Base-by-base conservation (phyloP, 2,329 filamentous ascomycete genomes). In the Amphichorda felina region DNA sequence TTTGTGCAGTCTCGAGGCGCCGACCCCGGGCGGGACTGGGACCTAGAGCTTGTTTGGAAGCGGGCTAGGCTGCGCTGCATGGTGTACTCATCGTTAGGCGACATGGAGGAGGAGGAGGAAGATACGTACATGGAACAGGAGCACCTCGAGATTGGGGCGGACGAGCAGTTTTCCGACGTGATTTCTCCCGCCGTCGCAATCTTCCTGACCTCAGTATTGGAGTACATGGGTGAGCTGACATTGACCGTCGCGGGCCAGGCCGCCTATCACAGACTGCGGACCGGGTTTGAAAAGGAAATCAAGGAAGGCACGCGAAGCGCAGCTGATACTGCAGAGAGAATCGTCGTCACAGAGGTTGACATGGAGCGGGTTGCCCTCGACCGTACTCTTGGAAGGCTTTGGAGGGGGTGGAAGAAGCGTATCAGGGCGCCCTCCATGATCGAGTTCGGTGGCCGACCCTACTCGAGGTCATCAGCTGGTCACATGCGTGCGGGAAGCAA, bases 41-140 rank as follows among this genome's bases (percentile, higher is more conserved):
- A 96, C 53, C 64, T 94, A n/a, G 84, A 95, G 52, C 69, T 88
- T 38, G 80, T 88, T 14, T 98, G 91, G 88, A 95, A 93, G 63
- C 75, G 91, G 45, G 91, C 88, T 0, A 77, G 91, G 37, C 63
- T 98, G 48, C 77, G 91, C 41, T 94, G 91, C 56, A 98, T 98
- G 91, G 89, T 98, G 16, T 96, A 96, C 55, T 96, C 88, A 8
- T 88, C 91, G 8, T 66, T 98, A 6, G 91, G 91, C 30, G 89
- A 98, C 51, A 79, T 98, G 71, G 93, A 98, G 56, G 91, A 98
- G 60, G 88, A 96, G 45, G 91, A 98, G 45, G 91, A 96, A 56
- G 89, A 95, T 51, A 76, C 79, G 34, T 85, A 85, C 50, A 82
- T 93, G 53, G 78, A 87, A 43, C 77, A 86, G 48, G 86, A 91